Base-by-base conservation (phyloP, 495 filamentous ascomycete genomes). In the Penicillium tannophilum region DNA sequence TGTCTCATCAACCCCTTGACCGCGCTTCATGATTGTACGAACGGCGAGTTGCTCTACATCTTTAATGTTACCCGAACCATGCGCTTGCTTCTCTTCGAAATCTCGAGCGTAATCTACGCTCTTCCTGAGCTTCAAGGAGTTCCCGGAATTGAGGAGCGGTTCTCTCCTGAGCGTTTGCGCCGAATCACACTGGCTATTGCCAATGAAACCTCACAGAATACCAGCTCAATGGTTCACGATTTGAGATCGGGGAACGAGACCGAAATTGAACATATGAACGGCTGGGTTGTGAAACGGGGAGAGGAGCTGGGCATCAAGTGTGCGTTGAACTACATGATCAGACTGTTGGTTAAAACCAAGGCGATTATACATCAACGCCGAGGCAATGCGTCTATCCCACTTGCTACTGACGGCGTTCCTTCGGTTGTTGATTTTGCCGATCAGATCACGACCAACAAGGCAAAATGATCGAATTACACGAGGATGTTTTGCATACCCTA, bases 201-300 rank as follows among this genome's bases (percentile, higher is more conserved):
- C 7, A 69, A 77, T n/a, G 81, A 78, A 60, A 93, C 88, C 2
- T 76, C 72, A 2, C 72, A 79, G 36, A 93, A 96, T 66, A 81
- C 79, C 39, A 92, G 88, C 65, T 87, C 85, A 3, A 96, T 96
- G 92, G 68, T 90, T 23, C 89, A 92, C 66, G 92, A 96, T 71
- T 79, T 93, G 19, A 69, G 75, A 33, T 71, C 71, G 2, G 79
- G 86, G 4, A 82, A 79, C 65, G 62, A 71, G 52, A 95, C 91
- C 2, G 92, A 96, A 70, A 85, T 96, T 54, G 84, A 88, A 19
- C 93, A 89, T 63, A 83, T 96, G 62, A 96, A 94, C 73, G 93
- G 92, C 16, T 97, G 88, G 72, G 80, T 96, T 31, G 83, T 94
- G 43, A 76, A 74, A 54, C 82, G 84, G 26, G 92, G 86, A 26